phyloP scores from a whole-genome alignment of 2,329 filamentous ascomycete genomes.

The Decorospora gaudefroyi region DNA sequence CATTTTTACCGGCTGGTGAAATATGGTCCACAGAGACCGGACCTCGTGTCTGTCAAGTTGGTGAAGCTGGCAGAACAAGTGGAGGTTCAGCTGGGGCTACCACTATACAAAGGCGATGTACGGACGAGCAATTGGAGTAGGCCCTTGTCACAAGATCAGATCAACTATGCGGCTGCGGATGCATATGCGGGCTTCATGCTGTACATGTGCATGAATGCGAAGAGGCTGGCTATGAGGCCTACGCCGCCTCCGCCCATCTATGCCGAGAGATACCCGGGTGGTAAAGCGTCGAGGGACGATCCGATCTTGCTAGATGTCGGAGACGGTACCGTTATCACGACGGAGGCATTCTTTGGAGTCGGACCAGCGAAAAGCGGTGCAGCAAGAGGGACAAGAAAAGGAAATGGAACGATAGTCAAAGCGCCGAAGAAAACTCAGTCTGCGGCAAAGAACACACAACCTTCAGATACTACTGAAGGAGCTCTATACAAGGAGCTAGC shows the following conservation, averaged over 20 bases:
- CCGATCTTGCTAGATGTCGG: slow-evolving; percentile 28
- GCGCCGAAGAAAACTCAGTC: neutral
- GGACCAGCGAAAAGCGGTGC: slow-evolving; percentile 11
- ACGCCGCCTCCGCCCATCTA: slow-evolving; percentile 31
- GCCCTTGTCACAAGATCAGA: slow-evolving; percentile 65
- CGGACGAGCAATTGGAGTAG: slow-evolving; percentile 75
- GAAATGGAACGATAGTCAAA: slow-evolving; percentile 5
- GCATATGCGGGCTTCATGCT: slow-evolving; percentile 82
- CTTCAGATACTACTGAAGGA: slow-evolving; percentile 21
- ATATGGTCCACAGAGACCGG: slow-evolving; percentile 59
- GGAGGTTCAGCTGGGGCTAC: slow-evolving; percentile 70
- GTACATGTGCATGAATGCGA: slow-evolving; percentile 71
- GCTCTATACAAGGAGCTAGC: slow-evolving; percentile 27
- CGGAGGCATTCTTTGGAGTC: slow-evolving; percentile 30
- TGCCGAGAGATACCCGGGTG: slow-evolving; percentile 34
- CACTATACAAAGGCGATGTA: slow-evolving; percentile 79
- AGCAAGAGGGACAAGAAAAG: too few relatives aligned
- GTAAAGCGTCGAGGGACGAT: slow-evolving; percentile 15
- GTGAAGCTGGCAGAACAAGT: slow-evolving; percentile 73
- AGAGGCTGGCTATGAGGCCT: slow-evolving; percentile 56
- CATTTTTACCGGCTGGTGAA: slow-evolving; percentile 80
- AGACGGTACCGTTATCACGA: slow-evolving; percentile 26
- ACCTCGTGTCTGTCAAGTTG: slow-evolving; percentile 48
- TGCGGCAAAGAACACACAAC: slow-evolving; percentile 3
- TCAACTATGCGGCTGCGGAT: slow-evolving; percentile 78